Conservation (phyloP, 345 rosid species). For the Combretum micranthum region DNA sequence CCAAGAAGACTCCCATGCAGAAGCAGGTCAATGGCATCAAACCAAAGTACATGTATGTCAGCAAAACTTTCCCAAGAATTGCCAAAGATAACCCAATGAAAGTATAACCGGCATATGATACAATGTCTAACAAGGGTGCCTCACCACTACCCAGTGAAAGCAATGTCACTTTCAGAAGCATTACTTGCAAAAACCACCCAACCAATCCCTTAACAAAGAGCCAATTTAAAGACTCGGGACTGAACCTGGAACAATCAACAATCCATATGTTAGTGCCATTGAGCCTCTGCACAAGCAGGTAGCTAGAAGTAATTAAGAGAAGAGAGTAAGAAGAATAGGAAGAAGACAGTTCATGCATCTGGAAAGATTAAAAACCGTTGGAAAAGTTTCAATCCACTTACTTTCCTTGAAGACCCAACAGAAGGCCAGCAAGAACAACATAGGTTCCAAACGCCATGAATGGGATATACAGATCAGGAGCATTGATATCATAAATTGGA, state of each 20-base stretch:
- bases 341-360: background rate
- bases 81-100: conserved; percentile 73
- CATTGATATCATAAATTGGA: conserved; percentile 84
- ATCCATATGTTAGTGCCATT: too few species aligned
- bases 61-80: conserved; percentile 62
- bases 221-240: conserved; percentile 90
- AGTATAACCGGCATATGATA: conserved; percentile 83
- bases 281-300: too few species aligned
- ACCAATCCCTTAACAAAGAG: conserved; percentile 80
- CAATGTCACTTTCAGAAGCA: conserved; percentile 70
- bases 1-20: conserved; percentile 82
- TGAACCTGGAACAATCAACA: conserved; percentile 43
- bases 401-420: conserved; percentile 80
- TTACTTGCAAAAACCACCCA: conserved; percentile 84
- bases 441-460: conserved; percentile 94
- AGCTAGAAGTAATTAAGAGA: background rate
- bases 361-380: background rate
- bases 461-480: conserved; percentile 92
- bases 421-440: conserved; percentile 80
- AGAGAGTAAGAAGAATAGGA: background rate
- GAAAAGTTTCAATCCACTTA: conserved; percentile 27
- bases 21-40: conserved; percentile 81
- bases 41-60: conserved; percentile 65
- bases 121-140: conserved; percentile 85
- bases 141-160: conserved; percentile 83